A percentile compares a stretch with the other conserved stretches of the same genome.
Evolutionary conservation across 2,329 filamentous ascomycete genomes (phyloP).

Genomic region (Didymella segeticola): DNA sequence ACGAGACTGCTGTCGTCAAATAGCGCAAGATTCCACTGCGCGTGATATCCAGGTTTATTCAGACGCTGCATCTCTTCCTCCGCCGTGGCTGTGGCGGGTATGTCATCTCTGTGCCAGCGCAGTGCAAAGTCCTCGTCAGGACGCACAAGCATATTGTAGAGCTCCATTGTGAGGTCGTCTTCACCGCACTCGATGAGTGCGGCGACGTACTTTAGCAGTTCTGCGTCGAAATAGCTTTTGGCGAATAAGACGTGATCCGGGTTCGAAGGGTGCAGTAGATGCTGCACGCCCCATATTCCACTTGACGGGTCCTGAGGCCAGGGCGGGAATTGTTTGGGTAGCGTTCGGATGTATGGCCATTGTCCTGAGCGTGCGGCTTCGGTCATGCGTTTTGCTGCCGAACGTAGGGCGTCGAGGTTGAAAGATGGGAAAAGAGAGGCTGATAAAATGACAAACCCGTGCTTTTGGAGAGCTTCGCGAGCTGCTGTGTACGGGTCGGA

Average conservation of each 20-base stretch:
- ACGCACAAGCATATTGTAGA: conserved; percentile 84
- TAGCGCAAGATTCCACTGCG: conserved; percentile 87
- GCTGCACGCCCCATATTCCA: conserved; percentile 91
- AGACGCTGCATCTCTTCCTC: conserved; percentile 73
- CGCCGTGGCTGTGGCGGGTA: conserved; percentile 67
- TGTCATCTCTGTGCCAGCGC: conserved; percentile 86
- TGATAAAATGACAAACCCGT: conserved; percentile 80
- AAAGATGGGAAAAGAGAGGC: conserved; percentile 63
- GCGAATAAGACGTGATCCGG: conserved; percentile 68
- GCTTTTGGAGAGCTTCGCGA: conserved; percentile 64
- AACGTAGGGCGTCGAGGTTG: conserved; percentile 64
- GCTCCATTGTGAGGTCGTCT: conserved; percentile 78
- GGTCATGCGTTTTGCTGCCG: conserved; percentile 65
- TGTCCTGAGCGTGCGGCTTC: conserved; percentile 69
- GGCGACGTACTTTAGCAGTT: conserved; percentile 68
- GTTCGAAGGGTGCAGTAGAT: conserved; percentile 77
- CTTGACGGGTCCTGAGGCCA: conserved; percentile 68
- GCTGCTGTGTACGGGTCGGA: conserved; percentile 38
- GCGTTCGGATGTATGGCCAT: conserved; percentile 83
- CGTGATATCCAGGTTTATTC: conserved; percentile 69
- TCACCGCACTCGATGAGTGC: conserved; percentile 63
- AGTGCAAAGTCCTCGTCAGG: conserved; percentile 75
- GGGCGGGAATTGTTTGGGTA: conserved; percentile 90
- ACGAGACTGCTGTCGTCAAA: conserved; percentile 75
- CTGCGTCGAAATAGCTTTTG: conserved; percentile 73